Base-by-base conservation (phyloP, 306 rosid genomes). In the Castanea sativa region DNA sequence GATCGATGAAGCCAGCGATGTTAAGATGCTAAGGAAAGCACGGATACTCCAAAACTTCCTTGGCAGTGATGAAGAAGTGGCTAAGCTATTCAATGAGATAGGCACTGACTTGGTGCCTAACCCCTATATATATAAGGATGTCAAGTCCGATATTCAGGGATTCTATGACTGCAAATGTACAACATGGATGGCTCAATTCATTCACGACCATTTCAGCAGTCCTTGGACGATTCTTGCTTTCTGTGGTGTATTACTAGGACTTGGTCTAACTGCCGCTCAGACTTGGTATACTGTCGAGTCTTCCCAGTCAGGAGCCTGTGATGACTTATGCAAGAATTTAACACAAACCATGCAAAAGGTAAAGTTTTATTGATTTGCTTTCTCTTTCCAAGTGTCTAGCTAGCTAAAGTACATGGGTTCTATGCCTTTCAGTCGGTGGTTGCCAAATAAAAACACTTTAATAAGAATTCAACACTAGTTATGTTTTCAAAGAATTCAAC, bases 61-160 rank as follows among this genome's bases (percentile, higher is more conserved):
- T 2, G 87, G 79, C 16, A 65, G 82, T n/a, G 82, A 68, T 41
- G 5, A 73, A n/a, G 79, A 78, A 18, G 79, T 82, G 64, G 67
- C 73, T 32, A 0, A 57, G 8, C 80, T 83, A 45, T 83, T 83
- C 76, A 78, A 74, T 45, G 60, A 57, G 67, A 73, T 77, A 2
- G 65, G 56, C 6, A 73, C 81, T 7, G 79, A 78, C 43, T 77
- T 73, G 76, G 76, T 78, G 23, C 71, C 76, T 25, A 76, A 57
- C 55, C 3, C 8, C 45, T 0, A 0, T 38, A 0, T 38, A 38
- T 38, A 38, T 7, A 2, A 0, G 45, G 0, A n/a, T 2, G 76
- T 80, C 4, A 74, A 55, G 20, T 3, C 2, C 1, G 1, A n/a
- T 0, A 8, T 30, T 23, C 61, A 80, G 30, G 58, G 25, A 19